Evolutionary conservation across 345 rosid species (phyloP).

Genomic region (Populus simonii): DNA sequence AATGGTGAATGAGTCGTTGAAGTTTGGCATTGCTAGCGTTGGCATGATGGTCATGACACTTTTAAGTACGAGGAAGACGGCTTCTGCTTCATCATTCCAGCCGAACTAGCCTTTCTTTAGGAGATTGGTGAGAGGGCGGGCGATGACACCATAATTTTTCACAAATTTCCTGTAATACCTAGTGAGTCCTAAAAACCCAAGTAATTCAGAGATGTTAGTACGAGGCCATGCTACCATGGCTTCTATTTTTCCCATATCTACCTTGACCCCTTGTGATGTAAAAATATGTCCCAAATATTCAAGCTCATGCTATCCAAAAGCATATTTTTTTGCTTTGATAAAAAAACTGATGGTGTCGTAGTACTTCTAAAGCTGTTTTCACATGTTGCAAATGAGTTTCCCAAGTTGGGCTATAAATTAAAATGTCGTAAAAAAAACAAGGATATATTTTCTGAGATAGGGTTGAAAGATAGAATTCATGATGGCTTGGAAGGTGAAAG

Average conservation of each 20-base stretch:
- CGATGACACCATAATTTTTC: no score
- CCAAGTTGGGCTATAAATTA: neutral
- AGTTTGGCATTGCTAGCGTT: neutral
- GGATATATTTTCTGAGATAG: neutral
- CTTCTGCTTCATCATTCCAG: no score
- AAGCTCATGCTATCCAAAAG: no score
- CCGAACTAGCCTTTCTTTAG: no score
- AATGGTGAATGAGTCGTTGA: neutral
- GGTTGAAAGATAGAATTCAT: neutral
- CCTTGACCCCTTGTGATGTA: no score
- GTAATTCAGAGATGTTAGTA: no score
- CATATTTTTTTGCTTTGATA: neutral
- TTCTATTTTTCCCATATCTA: no score
- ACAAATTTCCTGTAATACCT: neutral
- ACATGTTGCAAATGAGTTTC: neutral
- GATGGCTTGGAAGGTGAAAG: neutral
- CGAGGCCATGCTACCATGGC: no score
- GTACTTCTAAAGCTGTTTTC: neutral
- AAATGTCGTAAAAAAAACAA: neutral
- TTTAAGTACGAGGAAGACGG: neutral
- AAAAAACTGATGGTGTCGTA: neutral
- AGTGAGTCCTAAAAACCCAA: no score
- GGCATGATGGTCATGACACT: neutral
- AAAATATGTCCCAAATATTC: no score
- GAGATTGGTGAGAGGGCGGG: no score